phyloP scores from a whole-genome alignment of 2,329 filamentous ascomycete species.

The Monosporascus ibericus region DNA sequence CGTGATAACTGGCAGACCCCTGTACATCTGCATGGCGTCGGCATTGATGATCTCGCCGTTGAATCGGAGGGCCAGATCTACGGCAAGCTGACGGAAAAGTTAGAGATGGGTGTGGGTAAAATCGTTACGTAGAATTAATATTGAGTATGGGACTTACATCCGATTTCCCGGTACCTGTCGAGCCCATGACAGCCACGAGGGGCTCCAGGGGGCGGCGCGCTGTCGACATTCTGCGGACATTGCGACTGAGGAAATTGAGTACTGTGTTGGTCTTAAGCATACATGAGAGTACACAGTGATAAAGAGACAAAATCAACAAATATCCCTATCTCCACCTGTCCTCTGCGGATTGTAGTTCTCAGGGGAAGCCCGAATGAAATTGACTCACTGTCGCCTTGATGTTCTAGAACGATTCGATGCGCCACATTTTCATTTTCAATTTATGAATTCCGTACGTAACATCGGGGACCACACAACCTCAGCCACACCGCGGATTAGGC shows the following conservation, averaged over 20 bases:
- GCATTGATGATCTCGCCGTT: constrained; percentile 95
- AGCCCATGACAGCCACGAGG: constrained; percentile 76
- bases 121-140: background rate
- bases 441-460: too few relatives aligned
- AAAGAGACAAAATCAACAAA: background rate
- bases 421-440: background rate
- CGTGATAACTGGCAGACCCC: constrained; percentile 85
- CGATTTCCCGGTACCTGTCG: constrained; percentile 74
- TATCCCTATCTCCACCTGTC: too few relatives aligned
- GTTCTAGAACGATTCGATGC: background rate
- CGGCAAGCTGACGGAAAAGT: constrained; percentile 61
- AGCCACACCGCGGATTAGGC: background rate
- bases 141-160: constrained; percentile 28
- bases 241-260: constrained; percentile 9
- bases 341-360: too few relatives aligned
- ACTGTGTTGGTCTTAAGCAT: background rate
- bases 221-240: constrained; percentile 31
- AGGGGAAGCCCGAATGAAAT: background rate
- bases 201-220: constrained; percentile 43
- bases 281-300: background rate
- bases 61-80: constrained; percentile 76
- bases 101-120: constrained; percentile 1
- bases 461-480: background rate
- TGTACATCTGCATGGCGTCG: constrained; percentile 97
- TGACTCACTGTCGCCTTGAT: background rate